Percentiles rank a stretch among this genome's conserved stretches.
These are phyloP conservation scores for Leccinum ochraceum DNA, from an alignment of 768 basidiomycete genomes.

Conservation along the genomic window DNA sequence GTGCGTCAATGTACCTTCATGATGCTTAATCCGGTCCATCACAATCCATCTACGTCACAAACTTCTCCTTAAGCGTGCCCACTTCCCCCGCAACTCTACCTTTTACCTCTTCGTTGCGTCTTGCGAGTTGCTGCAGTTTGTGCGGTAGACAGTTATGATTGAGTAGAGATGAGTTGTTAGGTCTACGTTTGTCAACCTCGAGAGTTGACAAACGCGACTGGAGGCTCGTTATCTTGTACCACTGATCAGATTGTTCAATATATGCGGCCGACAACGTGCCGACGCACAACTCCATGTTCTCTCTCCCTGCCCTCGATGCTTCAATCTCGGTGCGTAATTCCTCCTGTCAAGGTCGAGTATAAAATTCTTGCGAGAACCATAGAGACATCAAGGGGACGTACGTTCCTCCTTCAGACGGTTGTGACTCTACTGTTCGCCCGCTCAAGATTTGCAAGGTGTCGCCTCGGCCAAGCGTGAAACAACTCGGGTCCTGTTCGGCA, in stretches of 20 bases:
- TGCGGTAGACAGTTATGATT: slow-evolving; percentile 18
- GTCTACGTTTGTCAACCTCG: slow-evolving; percentile 50
- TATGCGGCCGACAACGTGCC: neutral
- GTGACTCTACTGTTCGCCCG: slow-evolving; percentile 94
- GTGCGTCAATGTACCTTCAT: slow-evolving; percentile 56
- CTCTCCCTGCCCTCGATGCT: slow-evolving; percentile 72
- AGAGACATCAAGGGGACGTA: slow-evolving; percentile 34
- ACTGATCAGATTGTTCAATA: neutral
- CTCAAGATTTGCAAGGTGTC: slow-evolving; percentile 66
- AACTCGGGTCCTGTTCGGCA: slow-evolving; percentile 84
- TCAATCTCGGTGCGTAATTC: slow-evolving; percentile 97
- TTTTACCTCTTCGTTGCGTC: slow-evolving; percentile 17
- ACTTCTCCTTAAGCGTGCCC: slow-evolving; percentile 62
- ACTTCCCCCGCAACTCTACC: slow-evolving; percentile 56
- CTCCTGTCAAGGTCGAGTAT: slow-evolving; percentile 54
- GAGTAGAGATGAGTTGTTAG: slow-evolving; percentile 17
- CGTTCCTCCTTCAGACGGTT: slow-evolving; percentile 91
- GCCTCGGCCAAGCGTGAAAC: slow-evolving; percentile 88
- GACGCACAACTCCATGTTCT: slow-evolving; percentile 68
- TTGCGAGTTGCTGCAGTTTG: slow-evolving; percentile 18
- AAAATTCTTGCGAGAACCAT: neutral
- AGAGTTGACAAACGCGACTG: slow-evolving; percentile 74
- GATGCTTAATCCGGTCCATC: slow-evolving; percentile 39
- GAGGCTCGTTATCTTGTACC: slow-evolving; percentile 38
- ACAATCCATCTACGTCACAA: slow-evolving; percentile 81